A percentile compares a stretch with the other conserved stretches of the same genome.
phyloP scores from a whole-genome alignment of 345 rosid genomes.

The Angophora floribunda region DNA sequence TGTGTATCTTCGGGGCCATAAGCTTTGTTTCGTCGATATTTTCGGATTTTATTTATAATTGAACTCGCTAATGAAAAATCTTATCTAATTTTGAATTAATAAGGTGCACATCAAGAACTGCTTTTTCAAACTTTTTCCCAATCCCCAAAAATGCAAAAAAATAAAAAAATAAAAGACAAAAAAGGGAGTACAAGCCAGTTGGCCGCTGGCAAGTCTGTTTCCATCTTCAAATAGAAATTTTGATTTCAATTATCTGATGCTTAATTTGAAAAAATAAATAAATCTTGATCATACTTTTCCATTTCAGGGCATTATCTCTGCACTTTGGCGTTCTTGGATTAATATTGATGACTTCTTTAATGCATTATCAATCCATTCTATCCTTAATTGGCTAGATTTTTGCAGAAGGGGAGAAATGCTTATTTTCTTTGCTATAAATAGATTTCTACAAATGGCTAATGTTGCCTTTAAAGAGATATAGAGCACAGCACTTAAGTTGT shows the following conservation, averaged over 20 bases:
- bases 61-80: not conserved
- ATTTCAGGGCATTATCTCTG: too few species aligned
- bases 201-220: too few species aligned
- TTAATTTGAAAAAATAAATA: not conserved
- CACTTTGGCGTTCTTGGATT: too few species aligned
- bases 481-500: not conserved
- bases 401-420: not conserved
- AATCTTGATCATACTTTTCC: too few species aligned
- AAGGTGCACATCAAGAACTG: not conserved
- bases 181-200: too few species aligned
- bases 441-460: not conserved
- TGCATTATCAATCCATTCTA: not conserved
- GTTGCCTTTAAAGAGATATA: not conserved
- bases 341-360: not conserved
- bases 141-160: not conserved
- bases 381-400: not conserved
- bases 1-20: too few species aligned
- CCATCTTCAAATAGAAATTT: too few species aligned
- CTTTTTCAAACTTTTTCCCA: not conserved
- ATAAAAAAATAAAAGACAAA: not conserved
- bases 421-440: not conserved
- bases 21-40: not conserved
- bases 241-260: not conserved
- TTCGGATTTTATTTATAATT: not conserved
- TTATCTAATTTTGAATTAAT: not conserved